Base-by-base conservation (phyloP, 805 yeast species). In the Brettanomyces anomalus region DNA sequence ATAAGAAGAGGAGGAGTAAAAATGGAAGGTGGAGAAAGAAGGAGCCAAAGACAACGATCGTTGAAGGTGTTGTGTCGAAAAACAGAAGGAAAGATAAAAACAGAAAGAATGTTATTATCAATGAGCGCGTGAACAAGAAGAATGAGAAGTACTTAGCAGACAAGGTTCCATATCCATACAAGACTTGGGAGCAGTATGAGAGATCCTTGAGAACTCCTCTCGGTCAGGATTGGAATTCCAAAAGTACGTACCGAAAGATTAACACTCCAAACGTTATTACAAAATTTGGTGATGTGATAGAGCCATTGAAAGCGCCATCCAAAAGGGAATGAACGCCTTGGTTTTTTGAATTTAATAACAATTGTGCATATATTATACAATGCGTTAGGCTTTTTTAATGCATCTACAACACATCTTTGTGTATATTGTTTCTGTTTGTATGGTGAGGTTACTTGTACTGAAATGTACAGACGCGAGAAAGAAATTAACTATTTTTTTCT, bases 211-310 rank as follows among this genome's bases (percentile, higher is more conserved):
- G 95, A 58, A 82, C 87, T 87, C 97, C 97, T n/a, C 69, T 93
- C 47, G 97, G 97, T 20, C 94, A 85, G 62, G 96, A 93, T 64
- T 93, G 97, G 97, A 80, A 90, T 7, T 77, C 95, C 5, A 79
- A 86, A 57, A 82, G 79, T 43, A 79, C 95, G 3, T 93, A 85
- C 67, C 95, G 88, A 67, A 78, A 78, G 58, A 68, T 86, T 52
- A 86, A 93, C 40, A 88, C 85, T 78, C 97, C 98, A 35, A 74
- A 85, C 55, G 81, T 93, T 34, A 71, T 85, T 47, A 81, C 85
- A 39, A 89, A 87, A 62, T 85, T 85, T 49, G 96, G 97, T 55
- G 72, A 76, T 46, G 88, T 89, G 39, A 85, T 93, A 51, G 95
- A 88, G 62, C 98, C 98, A 16, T 64, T 93, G 54, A 84, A 82